Base-by-base conservation (phyloP, 1,284 basidiomycete genomes). In the Ganoderma sp. region DNA sequence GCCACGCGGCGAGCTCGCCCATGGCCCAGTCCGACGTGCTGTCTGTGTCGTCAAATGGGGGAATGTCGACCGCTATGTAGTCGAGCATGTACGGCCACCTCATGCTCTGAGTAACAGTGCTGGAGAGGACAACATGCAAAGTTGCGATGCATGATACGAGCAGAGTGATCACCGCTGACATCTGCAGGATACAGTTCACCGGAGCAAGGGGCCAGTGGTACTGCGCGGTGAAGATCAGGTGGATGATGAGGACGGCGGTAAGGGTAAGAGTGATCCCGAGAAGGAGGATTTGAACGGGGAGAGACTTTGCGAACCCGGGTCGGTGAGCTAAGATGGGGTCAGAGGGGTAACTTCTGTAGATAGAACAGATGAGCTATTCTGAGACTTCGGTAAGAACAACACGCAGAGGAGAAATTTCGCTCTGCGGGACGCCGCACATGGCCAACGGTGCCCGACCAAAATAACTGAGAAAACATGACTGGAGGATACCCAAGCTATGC, bases 181-280 rank as follows among this genome's bases (percentile, higher is more conserved):
- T 80, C 79, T 99, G 97, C 39, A 99, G 88, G 67, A 90, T 83
- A 79, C 94, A 99, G 84, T 99, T 99, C 75, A 93, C 87, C 14
- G 91, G 91, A 1, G 96, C 95, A 52, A 99, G 90, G 0, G 96
- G 95, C 85, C 94, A 95, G 80, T 99, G 97, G 75, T 98, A 99
- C 78, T 97, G 95, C 0, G 93, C 92, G 22, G 98, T 99, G 81
- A 99, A 99, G 69, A 96, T 79, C 69, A 99, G 90, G 75, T 99
- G 96, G 69, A 97, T 89, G 75, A 97, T 84, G 39, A 99, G 90
- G n/a, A 98, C 91, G 60, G 87, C 83, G 58, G 94, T 88, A 67
- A 99, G 89, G 1, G 97, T 95, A 70, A 98, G 81, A 28, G 96
- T 90, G 75, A 98, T 89, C 60, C 96, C 96, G 5, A 89, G 91